These are phyloP conservation scores for Saprolegnia diclina DNA, from an alignment of 352 stramenopile species.

Conservation along the genomic window DNA sequence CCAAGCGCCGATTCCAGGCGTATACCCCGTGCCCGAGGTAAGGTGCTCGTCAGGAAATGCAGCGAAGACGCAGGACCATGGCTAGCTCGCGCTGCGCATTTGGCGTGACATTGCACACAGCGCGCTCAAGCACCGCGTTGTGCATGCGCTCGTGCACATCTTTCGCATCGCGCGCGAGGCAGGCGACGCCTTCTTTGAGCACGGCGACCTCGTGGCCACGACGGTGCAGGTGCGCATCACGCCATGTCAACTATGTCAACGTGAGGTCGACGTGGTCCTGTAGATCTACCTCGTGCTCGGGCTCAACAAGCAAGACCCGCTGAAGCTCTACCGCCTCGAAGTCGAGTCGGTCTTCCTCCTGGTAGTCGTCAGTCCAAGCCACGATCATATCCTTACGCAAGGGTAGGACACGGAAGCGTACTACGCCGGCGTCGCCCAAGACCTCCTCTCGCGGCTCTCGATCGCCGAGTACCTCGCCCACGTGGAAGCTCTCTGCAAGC, in stretches of 20 bases:
- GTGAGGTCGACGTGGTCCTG: no score
- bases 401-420: conserved; percentile 57
- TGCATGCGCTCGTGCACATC: conserved; percentile 57
- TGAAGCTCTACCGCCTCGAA: conserved; percentile 76
- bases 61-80: neutral
- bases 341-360: conserved; percentile 65
- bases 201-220: conserved; percentile 58
- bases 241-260: neutral
- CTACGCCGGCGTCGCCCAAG: conserved; percentile 58
- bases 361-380: conserved; percentile 27
- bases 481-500: conserved; percentile 59
- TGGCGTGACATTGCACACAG: conserved; percentile 76
- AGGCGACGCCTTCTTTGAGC: conserved; percentile 59
- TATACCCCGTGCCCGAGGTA: conserved; percentile 80
- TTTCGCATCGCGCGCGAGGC: conserved; percentile 49
- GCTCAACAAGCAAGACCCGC: conserved; percentile 65
- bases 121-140: conserved; percentile 63
- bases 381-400: neutral
- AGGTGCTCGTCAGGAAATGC: neutral
- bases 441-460: conserved; percentile 53
- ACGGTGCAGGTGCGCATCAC: conserved; percentile 51
- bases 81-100: conserved; percentile 74
- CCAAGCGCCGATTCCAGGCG: conserved; percentile 71
- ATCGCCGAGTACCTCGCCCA: conserved; percentile 73
- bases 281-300: conserved; percentile 77